Percentiles rank a stretch among this genome's conserved stretches.
Conservation (phyloP, 306 rosid genomes). For the Quercus wislizeni region DNA sequence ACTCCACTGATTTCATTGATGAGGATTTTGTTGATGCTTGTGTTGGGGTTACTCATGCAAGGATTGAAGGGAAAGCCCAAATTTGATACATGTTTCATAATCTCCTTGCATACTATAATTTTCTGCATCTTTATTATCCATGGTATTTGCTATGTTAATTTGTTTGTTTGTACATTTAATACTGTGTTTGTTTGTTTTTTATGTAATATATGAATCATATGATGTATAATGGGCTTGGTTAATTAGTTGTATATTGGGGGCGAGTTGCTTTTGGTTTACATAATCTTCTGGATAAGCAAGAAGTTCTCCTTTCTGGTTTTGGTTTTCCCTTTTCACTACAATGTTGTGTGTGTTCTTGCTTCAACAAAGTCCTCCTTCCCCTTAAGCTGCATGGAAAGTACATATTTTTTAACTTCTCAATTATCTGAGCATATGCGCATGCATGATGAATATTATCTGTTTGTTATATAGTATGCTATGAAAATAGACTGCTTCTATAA, state of each 20-base stretch:
- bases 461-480: no score
- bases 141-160: background rate
- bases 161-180: background rate
- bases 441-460: no score
- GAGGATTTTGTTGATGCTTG: conserved; percentile 86
- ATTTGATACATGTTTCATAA: background rate
- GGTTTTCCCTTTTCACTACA: background rate
- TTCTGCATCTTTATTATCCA: background rate
- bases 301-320: background rate
- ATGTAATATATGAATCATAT: background rate
- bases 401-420: background rate
- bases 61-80: conserved; percentile 70
- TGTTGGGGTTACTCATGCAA: conserved; percentile 64
- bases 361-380: background rate
- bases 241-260: background rate
- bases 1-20: conserved; percentile 77
- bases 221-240: background rate
- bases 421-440: no score
- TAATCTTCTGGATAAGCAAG: background rate
- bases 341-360: background rate
- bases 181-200: background rate
- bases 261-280: background rate
- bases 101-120: background rate
- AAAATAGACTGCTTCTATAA: no score
- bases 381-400: background rate